phyloP scores from a whole-genome alignment of 2,329 filamentous ascomycete species.

The Aspergillus neotritici region DNA sequence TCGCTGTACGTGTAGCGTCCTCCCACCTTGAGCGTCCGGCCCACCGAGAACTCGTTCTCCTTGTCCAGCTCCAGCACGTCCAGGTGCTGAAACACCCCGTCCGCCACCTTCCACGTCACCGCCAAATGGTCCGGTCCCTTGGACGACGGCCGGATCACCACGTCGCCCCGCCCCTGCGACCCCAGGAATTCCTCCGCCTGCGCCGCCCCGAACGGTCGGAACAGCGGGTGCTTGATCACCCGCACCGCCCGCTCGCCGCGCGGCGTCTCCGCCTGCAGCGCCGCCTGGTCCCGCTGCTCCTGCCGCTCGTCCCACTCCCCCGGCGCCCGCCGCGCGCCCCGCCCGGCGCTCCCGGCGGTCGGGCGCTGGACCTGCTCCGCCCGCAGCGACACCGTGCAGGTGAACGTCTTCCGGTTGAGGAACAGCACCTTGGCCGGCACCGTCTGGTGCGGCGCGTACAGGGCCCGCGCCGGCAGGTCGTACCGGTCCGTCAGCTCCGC shows the following conservation, averaged over 20 bases:
- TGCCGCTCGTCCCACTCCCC: conserved; percentile 83
- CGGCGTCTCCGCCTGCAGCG: conserved; percentile 79
- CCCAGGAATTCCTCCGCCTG: conserved; percentile 93
- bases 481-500: conserved; percentile 72
- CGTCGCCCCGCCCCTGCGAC: conserved; percentile 76
- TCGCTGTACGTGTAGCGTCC: conserved; percentile 90
- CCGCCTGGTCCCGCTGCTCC: conserved; percentile 75
- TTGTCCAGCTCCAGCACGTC: conserved; percentile 96
- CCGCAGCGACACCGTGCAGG: conserved; percentile 75
- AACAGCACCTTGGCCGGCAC: conserved; percentile 82
- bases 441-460: conserved; percentile 75
- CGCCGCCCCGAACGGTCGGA: conserved; percentile 83
- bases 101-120: conserved; percentile 95
- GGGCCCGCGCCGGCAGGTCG: conserved; percentile 61
- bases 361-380: conserved; percentile 74
- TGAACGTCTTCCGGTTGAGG: conserved; percentile 79
- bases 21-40: conserved; percentile 75
- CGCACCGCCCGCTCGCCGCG: conserved; percentile 78
- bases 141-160: conserved; percentile 90
- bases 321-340: conserved; percentile 42
- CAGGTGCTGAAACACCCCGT: conserved; percentile 95
- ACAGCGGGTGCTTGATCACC: conserved; percentile 96
- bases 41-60: conserved; percentile 92
- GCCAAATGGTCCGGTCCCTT: conserved; percentile 94
- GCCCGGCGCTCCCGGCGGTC: conserved; percentile 61